phyloP scores from a whole-genome alignment of 192 early-diverging fungal genomes.

The Coemansia sp. region DNA sequence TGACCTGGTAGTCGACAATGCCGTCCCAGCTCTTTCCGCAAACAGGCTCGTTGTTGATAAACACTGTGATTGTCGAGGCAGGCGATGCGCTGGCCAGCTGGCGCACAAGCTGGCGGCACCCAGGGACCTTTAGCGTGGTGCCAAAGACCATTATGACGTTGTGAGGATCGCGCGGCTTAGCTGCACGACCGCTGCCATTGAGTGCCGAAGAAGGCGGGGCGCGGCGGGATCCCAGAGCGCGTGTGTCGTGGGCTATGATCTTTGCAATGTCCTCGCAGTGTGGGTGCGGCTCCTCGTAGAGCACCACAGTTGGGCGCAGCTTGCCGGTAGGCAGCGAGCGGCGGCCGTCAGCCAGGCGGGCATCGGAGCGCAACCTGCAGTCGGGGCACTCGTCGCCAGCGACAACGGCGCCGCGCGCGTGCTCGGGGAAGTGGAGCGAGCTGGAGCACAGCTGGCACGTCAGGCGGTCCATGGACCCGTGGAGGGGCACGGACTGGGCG shows the following conservation, averaged over 20 bases:
- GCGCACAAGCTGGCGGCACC: slow-evolving; percentile 51
- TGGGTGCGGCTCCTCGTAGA: slow-evolving; percentile 85
- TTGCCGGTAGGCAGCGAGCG: slow-evolving; percentile 73
- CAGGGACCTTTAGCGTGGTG: slow-evolving; percentile 59
- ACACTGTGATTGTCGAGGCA: slow-evolving; percentile 22
- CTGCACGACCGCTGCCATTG: background rate
- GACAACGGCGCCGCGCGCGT: slow-evolving; percentile 57
- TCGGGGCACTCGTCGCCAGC: slow-evolving; percentile 64
- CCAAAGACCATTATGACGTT: slow-evolving; percentile 58
- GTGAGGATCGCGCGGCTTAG: background rate
- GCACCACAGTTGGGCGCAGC: slow-evolving; percentile 87
- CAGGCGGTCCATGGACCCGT: slow-evolving; percentile 84
- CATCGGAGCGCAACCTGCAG: slow-evolving; percentile 37
- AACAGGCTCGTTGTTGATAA: slow-evolving; percentile 56
- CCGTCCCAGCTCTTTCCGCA: slow-evolving; percentile 53
- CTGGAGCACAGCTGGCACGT: slow-evolving; percentile 86
- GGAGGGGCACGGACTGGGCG: slow-evolving; percentile 79
- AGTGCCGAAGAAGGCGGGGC: background rate
- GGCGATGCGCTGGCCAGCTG: slow-evolving; percentile 39
- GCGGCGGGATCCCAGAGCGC: slow-evolving; percentile 36
- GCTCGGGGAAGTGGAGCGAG: slow-evolving; percentile 61
- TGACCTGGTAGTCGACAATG: slow-evolving; percentile 50
- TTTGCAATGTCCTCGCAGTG: slow-evolving; percentile 52
- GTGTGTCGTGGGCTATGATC: slow-evolving; percentile 48
- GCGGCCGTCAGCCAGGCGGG: slow-evolving; percentile 62